These are phyloP conservation scores for Populus davidiana DNA, from an alignment of 345 rosid genomes.

Conservation along the genomic window DNA sequence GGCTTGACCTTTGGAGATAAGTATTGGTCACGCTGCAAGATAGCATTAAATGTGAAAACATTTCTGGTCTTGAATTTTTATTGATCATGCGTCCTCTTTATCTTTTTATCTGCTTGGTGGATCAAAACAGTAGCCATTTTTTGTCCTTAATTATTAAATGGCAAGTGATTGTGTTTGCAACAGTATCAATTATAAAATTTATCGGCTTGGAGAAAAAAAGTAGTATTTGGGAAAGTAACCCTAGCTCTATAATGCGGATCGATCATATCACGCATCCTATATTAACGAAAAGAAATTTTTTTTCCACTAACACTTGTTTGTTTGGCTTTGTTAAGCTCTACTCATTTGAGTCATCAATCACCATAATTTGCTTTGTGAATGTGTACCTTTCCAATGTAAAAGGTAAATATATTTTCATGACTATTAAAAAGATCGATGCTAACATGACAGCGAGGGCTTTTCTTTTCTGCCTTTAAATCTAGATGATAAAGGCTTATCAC, in stretches of 20 bases:
- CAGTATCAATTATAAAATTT: neutral
- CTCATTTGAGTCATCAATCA: slow-evolving; percentile 12
- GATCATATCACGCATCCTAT: slow-evolving; percentile 11
- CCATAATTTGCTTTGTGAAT: slow-evolving; percentile 13
- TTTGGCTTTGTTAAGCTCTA: slow-evolving; percentile 19
- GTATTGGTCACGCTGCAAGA: neutral
- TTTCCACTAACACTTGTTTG: slow-evolving; percentile 11
- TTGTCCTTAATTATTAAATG: neutral
- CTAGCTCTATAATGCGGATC: neutral
- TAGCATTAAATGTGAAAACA: neutral
- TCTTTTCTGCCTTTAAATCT: neutral
- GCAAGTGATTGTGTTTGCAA: neutral
- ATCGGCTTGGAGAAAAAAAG: neutral
- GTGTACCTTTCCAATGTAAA: slow-evolving; percentile 17
- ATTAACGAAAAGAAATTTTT: slow-evolving; percentile 10
- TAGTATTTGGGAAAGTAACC: slow-evolving; percentile 12
- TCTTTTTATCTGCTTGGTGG: neutral
- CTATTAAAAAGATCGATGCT: neutral
- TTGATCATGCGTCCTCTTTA: neutral
- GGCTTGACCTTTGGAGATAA: too few species aligned
- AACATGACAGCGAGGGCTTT: neutral
- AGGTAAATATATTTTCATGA: neutral
- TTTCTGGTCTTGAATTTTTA: neutral
- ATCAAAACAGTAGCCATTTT: neutral
- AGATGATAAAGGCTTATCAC: too few species aligned